Conservation (phyloP, 2,329 filamentous ascomycete genomes). For the Pseudogymnoascus sp. region DNA sequence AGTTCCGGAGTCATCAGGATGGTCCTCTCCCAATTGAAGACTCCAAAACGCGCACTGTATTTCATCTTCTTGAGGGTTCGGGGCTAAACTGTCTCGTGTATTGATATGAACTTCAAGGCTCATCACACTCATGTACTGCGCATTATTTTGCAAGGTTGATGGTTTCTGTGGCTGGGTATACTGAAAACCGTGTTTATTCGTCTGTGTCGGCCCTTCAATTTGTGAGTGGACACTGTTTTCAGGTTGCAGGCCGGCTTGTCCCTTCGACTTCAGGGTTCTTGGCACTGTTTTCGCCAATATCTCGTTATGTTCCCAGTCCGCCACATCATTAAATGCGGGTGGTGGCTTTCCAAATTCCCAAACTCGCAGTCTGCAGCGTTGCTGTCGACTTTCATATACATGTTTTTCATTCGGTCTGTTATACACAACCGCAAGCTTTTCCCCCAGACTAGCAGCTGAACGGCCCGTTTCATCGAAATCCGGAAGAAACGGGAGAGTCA, state of each 20-base stretch:
- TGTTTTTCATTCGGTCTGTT: conserved; percentile 45
- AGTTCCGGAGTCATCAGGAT: conserved; percentile 39
- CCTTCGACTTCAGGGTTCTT: conserved; percentile 25
- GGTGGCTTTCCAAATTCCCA: conserved; percentile 73
- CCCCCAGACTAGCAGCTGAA: conserved; percentile 47
- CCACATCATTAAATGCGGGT: conserved; percentile 62
- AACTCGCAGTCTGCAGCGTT: conserved; percentile 51
- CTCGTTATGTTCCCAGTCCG: conserved; percentile 52
- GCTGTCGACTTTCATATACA: conserved; percentile 42
- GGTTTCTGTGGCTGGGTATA: conserved; percentile 70
- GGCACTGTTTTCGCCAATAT: conserved; percentile 7
- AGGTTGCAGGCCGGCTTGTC: conserved; percentile 18
- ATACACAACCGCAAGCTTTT: conserved; percentile 37
- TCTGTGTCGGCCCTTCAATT: conserved; percentile 81
- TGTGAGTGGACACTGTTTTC: conserved; percentile 54
- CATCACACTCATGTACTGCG: conserved; percentile 94
- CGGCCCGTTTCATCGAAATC: conserved; percentile 60
- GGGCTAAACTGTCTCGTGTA: conserved; percentile 68
- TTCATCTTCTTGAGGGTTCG: conserved; percentile 86
- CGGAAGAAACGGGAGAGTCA: conserved; percentile 70
- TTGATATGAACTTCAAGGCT: conserved; percentile 90
- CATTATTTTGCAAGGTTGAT: conserved; percentile 72
- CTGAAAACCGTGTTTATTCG: conserved; percentile 73
- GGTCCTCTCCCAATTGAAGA: conserved; percentile 65
- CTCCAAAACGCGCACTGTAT: conserved; percentile 87